Conservation (phyloP, 164 flowering plant genomes). For the Umbellularia californica region DNA sequence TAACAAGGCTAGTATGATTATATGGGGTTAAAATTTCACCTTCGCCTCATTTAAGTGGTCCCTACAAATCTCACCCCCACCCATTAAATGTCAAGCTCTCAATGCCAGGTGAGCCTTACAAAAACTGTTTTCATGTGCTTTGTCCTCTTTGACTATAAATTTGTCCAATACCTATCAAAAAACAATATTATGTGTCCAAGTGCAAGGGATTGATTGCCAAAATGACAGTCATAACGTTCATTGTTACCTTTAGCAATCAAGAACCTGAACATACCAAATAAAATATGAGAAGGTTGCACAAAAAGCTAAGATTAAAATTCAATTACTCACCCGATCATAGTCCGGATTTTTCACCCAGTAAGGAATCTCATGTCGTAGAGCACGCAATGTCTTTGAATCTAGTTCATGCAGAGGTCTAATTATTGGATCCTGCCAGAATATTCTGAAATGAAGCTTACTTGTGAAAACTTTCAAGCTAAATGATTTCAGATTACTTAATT, state of each 20-base stretch:
- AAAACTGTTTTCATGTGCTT: not conserved
- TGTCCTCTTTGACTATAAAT: not conserved
- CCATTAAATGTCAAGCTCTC: too few relatives aligned
- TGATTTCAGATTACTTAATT: not conserved
- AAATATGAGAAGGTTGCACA: not conserved
- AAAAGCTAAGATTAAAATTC: not conserved
- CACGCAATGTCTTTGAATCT: slow-evolving; percentile 36
- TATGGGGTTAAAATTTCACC: too few relatives aligned
- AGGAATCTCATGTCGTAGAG: slow-evolving; percentile 68
- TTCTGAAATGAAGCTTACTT: slow-evolving; percentile 26
- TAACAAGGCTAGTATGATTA: too few relatives aligned
- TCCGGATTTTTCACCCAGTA: slow-evolving; percentile 77
- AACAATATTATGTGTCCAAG: too few relatives aligned
- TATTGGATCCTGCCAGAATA: slow-evolving; percentile 49
- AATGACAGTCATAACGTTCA: not conserved
- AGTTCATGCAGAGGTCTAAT: slow-evolving; percentile 44
- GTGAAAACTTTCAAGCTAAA: slow-evolving; percentile 14
- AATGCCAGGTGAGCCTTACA: too few relatives aligned
- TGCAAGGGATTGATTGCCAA: not conserved
- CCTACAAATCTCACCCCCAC: too few relatives aligned
- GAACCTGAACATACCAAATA: not conserved
- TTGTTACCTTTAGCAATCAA: not conserved
- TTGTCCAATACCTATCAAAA: too few relatives aligned
- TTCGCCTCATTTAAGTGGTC: too few relatives aligned
- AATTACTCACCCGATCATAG: slow-evolving; percentile 59